Base-by-base conservation (phyloP, 2,329 filamentous ascomycete species). In the Microdochium paspali region DNA sequence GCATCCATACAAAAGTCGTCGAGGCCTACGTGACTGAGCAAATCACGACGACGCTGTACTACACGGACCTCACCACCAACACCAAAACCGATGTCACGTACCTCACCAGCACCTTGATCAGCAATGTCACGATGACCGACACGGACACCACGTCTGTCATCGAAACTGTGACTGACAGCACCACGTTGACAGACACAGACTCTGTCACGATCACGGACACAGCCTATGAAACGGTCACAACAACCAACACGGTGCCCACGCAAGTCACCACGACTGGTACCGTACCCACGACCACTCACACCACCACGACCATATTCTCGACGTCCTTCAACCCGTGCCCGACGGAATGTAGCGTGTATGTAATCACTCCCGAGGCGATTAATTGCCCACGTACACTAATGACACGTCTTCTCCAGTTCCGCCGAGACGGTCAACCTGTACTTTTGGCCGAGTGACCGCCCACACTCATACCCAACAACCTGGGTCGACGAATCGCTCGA, bases 391-490 rank as follows among this genome's bases (percentile, higher is more conserved):
- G n/a, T n/a, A n/a, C n/a, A n/a, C n/a, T n/a, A n/a, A n/a, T 26
- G 51, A 54, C 50, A 56, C 20, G n/a, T 10, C 24, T 39, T 20
- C 4, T 24, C 54, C 25, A 53, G 58, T 31, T 56, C 53, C 31
- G 63, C 57, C 21, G 59, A 53, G n/a, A 65, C 61, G 2, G 63
- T 66, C 24, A 57, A 59, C 44, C 45, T 66, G 21, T 61, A 59
- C 50, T 66, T 56, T 55, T 66, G 63, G 63, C 63, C 62, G 6
- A 64, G 62, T 13, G 47, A 57, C 49, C 54, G 58, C 20, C 54
- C 57, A 43, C 61, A 56, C 49, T 52, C 56, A 1, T 66, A 65
- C 47, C 62, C 63, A 0, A 49, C 61, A 7, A 66, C 63, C 25
- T 62, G 58, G 47, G 54, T 62, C 30, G 55, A 65, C 42, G 46